These are phyloP conservation scores for Mycena polygramma DNA, from an alignment of 768 basidiomycete species.

Conservation along the genomic window DNA sequence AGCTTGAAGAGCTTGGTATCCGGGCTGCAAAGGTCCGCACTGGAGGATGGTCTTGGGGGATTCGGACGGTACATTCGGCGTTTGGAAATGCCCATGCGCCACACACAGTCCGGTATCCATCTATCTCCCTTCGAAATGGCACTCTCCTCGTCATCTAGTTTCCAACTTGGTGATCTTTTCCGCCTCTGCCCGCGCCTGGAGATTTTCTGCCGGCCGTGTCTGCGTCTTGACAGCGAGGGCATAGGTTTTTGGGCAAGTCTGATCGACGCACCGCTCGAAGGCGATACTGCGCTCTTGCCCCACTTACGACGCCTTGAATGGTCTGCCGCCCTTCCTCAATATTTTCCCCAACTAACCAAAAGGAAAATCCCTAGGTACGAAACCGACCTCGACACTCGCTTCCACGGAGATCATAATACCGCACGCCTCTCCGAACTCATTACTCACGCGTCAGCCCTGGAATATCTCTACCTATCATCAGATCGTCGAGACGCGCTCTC, in stretches of 20 bases:
- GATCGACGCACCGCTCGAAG: not conserved
- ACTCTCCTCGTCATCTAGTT: not conserved
- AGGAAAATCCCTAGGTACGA: constrained; percentile 4
- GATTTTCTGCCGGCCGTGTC: constrained; percentile 38
- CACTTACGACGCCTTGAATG: constrained; percentile 30
- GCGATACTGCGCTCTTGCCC: not conserved
- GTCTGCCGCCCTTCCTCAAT: not conserved
- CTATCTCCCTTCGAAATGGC: not conserved
- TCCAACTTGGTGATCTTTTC: constrained; percentile 13
- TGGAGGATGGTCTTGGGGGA: not conserved
- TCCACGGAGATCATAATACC: constrained; percentile 20
- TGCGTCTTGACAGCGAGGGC: constrained; percentile 22
- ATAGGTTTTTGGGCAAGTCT: constrained; percentile 30
- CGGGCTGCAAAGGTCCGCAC: constrained; percentile 21
- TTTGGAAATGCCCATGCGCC: constrained; percentile 25
- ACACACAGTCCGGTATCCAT: not conserved
- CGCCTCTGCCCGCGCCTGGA: constrained; percentile 19
- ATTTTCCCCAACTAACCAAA: not conserved
- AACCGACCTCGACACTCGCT: constrained; percentile 24
- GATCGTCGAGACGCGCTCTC: constrained; percentile 26
- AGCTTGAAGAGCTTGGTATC: constrained; percentile 12
- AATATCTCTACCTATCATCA: constrained; percentile 29
- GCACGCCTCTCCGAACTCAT: constrained; percentile 30
- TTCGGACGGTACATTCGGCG: constrained; percentile 29
- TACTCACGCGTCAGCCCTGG: constrained; percentile 10